These are phyloP conservation scores for Geranium rotundifolium DNA, from an alignment of 345 rosid genomes.

Conservation along the genomic window DNA sequence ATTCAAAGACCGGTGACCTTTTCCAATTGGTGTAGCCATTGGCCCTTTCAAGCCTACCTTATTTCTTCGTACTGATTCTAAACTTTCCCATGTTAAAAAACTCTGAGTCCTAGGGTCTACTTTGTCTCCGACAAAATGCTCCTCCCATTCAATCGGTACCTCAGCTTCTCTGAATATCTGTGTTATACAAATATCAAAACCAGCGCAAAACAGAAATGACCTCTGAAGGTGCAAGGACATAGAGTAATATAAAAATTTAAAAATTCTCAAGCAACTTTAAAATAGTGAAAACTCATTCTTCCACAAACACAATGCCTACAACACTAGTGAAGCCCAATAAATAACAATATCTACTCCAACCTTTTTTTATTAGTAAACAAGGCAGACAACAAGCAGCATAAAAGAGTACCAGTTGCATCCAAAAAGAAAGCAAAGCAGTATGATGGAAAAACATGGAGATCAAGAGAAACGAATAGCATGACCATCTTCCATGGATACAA, in stretches of 20 bases:
- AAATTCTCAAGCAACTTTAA: background rate
- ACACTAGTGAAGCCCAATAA: background rate
- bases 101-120: constrained; percentile 97
- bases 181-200: constrained; percentile 10
- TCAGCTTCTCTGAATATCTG: constrained; percentile 70
- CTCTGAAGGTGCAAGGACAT: background rate
- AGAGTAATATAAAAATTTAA: background rate
- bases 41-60: constrained; percentile 96
- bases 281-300: too few species aligned
- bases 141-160: constrained; percentile 94
- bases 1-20: constrained; percentile 96
- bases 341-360: background rate
- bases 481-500: too few species aligned
- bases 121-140: constrained; percentile 68
- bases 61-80: constrained; percentile 81
- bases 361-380: background rate
- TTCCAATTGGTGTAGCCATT: constrained; percentile 99
- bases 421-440: too few species aligned
- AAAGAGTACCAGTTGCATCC: too few species aligned
- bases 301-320: background rate
- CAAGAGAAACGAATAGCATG: too few species aligned
- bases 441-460: too few species aligned
- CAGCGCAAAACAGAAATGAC: background rate
- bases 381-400: background rate
- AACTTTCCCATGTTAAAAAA: constrained; percentile 94